Evolutionary conservation across 2,329 filamentous ascomycete genomes (phyloP).

Genomic region (Calcarisporium arbuscula): DNA sequence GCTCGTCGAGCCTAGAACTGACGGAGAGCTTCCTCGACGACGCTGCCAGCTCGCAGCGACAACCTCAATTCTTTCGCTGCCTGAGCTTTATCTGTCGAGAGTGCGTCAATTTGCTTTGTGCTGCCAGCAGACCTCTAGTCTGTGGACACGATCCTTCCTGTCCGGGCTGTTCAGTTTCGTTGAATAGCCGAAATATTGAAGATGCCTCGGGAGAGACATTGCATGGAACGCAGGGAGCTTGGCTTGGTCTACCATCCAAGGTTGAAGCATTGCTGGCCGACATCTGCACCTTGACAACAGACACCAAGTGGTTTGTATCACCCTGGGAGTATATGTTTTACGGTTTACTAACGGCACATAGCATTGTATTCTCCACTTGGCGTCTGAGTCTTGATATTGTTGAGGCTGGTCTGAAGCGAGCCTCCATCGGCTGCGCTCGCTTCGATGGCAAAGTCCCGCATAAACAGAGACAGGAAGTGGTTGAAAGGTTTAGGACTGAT

Average conservation of each 20-base stretch:
- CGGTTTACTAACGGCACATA: constrained; percentile 14
- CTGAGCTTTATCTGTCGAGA: constrained; percentile 24
- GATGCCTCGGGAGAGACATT: too few relatives aligned
- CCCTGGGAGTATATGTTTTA: not conserved
- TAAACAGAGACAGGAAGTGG: constrained; percentile 30
- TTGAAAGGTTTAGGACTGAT: constrained; percentile 34
- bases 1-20: constrained; percentile 17
- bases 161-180: too few relatives aligned
- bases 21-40: constrained; percentile 17
- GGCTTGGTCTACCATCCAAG: too few relatives aligned
- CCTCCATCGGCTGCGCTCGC: constrained; percentile 27
- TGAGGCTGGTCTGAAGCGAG: constrained; percentile 28
- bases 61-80: constrained; percentile 25
- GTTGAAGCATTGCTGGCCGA: too few relatives aligned
- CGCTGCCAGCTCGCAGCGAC: too few relatives aligned
- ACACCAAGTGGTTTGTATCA: too few relatives aligned
- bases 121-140: too few relatives aligned
- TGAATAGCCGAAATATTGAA: too few relatives aligned
- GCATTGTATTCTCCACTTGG: constrained; percentile 48
- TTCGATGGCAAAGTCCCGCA: constrained; percentile 42
- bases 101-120: too few relatives aligned
- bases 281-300: too few relatives aligned
- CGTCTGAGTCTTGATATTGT: constrained; percentile 40
- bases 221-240: too few relatives aligned
- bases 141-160: too few relatives aligned